phyloP scores from a whole-genome alignment of 371 early-diverging fungal species.

The Syncephalis fuscata region DNA sequence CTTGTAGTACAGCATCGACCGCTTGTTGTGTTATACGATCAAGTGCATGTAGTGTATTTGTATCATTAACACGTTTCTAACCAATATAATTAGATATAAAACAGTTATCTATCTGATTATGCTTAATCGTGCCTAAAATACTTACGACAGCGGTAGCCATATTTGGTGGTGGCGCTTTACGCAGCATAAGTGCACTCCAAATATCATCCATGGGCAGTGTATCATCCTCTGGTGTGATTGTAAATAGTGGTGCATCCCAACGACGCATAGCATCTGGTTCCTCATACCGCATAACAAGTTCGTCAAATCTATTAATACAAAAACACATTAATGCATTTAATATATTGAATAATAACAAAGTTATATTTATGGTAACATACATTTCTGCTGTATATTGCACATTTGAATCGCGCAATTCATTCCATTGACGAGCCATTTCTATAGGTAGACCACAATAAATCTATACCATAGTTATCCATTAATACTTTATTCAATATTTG shows the following conservation, averaged over 20 bases:
- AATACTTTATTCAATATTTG: not conserved
- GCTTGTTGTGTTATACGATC: constrained; percentile 68
- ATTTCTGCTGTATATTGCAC: constrained; percentile 8
- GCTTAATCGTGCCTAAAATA: not conserved
- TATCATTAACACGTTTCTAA: constrained; percentile 69
- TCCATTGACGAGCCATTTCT: constrained; percentile 47
- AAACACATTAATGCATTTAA: not conserved
- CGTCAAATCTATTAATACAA: constrained; percentile 39
- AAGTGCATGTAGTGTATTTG: constrained; percentile 80
- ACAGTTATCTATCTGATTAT: not conserved
- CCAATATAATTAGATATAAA: not conserved
- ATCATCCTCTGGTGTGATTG: constrained; percentile 53
- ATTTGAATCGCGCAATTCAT: constrained; percentile 14
- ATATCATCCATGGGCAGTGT: constrained; percentile 41
- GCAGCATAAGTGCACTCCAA: constrained; percentile 58
- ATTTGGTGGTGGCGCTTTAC: constrained; percentile 69
- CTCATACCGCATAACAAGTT: constrained; percentile 79
- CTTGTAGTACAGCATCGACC: constrained; percentile 56
- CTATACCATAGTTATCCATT: constrained; percentile 9
- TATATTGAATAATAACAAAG: not conserved
- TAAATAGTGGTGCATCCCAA: constrained; percentile 93
- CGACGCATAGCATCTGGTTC: constrained; percentile 80
- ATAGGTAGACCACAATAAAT: constrained; percentile 53
- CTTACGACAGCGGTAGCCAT: constrained; percentile 57
- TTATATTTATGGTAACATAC: constrained; percentile 32